Evolutionary conservation across 495 filamentous ascomycete species (phyloP).

Genomic region (Clohesyomyces aquaticus): DNA sequence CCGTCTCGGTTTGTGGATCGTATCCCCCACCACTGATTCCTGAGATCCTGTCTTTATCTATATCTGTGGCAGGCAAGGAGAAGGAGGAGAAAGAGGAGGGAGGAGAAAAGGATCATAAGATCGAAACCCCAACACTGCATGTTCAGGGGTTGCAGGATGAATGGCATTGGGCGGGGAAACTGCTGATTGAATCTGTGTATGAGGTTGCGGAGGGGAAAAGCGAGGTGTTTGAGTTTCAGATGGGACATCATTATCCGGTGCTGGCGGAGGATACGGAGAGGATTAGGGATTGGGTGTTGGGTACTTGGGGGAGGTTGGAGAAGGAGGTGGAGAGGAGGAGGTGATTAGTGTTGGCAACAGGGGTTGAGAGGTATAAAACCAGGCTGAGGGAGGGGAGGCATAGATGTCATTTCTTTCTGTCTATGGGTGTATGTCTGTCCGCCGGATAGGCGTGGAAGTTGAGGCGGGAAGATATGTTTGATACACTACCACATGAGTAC

Average conservation of each 20-base stretch:
- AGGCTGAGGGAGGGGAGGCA: too few relatives aligned
- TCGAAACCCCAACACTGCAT: constrained; percentile 23
- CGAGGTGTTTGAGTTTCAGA: constrained; percentile 17
- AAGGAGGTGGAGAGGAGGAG: too few relatives aligned
- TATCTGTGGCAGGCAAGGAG: background rate
- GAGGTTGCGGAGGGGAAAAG: constrained; percentile 21
- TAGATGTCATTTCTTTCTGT: too few relatives aligned
- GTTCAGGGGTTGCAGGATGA: constrained; percentile 19
- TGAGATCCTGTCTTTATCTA: too few relatives aligned
- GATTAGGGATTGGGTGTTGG: constrained; percentile 21
- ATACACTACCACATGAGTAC: too few relatives aligned
- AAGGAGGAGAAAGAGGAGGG: background rate
- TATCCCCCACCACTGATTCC: constrained; percentile 28
- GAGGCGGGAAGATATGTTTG: too few relatives aligned
- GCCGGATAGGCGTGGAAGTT: too few relatives aligned
- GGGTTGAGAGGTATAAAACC: too few relatives aligned
- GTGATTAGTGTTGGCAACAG: too few relatives aligned
- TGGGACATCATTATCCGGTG: constrained; percentile 31
- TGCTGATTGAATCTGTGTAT: constrained; percentile 17
- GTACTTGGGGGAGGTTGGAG: background rate
- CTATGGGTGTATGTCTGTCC: too few relatives aligned
- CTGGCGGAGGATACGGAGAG: constrained; percentile 19
- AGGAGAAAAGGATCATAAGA: too few relatives aligned
- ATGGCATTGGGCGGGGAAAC: constrained; percentile 21
- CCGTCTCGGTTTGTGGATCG: constrained; percentile 23